A percentile compares a stretch with the other conserved stretches of the same genome.
Evolutionary conservation across 78 protist genomes (phyloP).

Genomic region (slime mould (Dictyostelium discoideum)): DNA sequence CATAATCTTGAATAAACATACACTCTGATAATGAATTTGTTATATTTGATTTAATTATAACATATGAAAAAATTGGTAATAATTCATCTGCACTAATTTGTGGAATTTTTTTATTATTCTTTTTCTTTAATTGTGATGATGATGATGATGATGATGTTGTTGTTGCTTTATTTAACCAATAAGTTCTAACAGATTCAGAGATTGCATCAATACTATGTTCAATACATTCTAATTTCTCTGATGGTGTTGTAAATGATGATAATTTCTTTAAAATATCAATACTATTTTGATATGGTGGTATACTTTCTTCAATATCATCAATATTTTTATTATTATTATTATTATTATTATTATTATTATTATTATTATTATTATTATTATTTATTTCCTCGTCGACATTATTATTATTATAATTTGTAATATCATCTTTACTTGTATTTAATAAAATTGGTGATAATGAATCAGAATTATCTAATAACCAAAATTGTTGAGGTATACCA

Average conservation of each 20-base stretch:
- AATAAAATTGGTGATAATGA: neutral
- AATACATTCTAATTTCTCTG: constrained; percentile 64
- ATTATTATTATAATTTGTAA: neutral
- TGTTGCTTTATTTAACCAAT: neutral
- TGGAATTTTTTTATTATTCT: neutral
- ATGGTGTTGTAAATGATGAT: constrained; percentile 24
- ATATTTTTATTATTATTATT: neutral
- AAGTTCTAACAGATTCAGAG: constrained; percentile 23
- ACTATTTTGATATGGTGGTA: constrained; percentile 42
- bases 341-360: neutral
- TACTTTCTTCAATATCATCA: neutral
- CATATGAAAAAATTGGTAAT: constrained; percentile 51
- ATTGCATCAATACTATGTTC: constrained; percentile 20
- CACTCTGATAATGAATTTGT: constrained; percentile 13
- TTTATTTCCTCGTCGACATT: neutral
- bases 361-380: neutral
- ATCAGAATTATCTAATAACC: constrained; percentile 33
- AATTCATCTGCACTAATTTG: constrained; percentile 57
- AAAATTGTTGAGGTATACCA: constrained; percentile 44
- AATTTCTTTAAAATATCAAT: constrained; percentile 44
- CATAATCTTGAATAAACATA: constrained; percentile 66
- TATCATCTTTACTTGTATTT: neutral
- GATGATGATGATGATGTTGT: neutral
- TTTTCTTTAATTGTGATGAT: neutral
- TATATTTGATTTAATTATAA: constrained; percentile 59